Percentiles rank a stretch among this genome's conserved stretches.
phyloP scores from a whole-genome alignment of 2,329 filamentous ascomycete species.

The Pseudogymnoascus sp. region DNA sequence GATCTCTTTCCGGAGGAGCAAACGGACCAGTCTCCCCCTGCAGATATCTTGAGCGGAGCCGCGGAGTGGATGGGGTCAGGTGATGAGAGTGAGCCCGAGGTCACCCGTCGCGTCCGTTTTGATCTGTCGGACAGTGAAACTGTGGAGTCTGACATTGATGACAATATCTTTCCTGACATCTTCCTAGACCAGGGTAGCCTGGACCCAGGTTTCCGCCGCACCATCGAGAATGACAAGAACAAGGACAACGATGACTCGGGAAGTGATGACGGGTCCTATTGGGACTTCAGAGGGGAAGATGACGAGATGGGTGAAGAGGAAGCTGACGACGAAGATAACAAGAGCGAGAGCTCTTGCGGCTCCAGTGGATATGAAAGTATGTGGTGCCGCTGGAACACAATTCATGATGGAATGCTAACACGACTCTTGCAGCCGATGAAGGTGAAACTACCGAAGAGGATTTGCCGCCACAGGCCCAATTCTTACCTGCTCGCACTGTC shows the following conservation, averaged over 20 bases:
- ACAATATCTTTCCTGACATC: slow-evolving; percentile 60
- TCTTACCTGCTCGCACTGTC: slow-evolving; percentile 39
- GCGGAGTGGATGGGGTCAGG: slow-evolving; percentile 12
- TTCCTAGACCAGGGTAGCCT: slow-evolving; percentile 68
- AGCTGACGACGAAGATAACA: slow-evolving; percentile 29
- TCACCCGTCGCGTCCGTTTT: slow-evolving; percentile 58
- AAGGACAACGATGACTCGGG: slow-evolving; percentile 27
- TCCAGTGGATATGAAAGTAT: slow-evolving; percentile 53
- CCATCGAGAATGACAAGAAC: slow-evolving; percentile 62
- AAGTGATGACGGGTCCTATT: slow-evolving; percentile 19
- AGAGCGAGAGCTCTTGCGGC: slow-evolving; percentile 26
- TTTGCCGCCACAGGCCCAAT: slow-evolving; percentile 38
- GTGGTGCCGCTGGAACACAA: slow-evolving; percentile 24
- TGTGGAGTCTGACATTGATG: slow-evolving; percentile 53
- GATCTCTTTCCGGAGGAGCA: slow-evolving; percentile 30
- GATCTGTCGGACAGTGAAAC: slow-evolving; percentile 58
- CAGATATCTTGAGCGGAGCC: slow-evolving; percentile 14
- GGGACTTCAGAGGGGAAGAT: slow-evolving; percentile 18
- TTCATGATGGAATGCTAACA: slow-evolving; percentile 35
- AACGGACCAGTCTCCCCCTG: slow-evolving; percentile 14
- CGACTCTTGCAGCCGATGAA: slow-evolving; percentile 40
- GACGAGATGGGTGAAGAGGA: slow-evolving; percentile 31
- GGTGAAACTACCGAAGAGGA: slow-evolving; percentile 54
- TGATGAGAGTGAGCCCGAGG: slow-evolving; percentile 12
- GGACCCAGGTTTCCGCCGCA: slow-evolving; percentile 62